phyloP scores from a whole-genome alignment of 805 yeast genomes.

The Cyberlindnera subsufficiens region DNA sequence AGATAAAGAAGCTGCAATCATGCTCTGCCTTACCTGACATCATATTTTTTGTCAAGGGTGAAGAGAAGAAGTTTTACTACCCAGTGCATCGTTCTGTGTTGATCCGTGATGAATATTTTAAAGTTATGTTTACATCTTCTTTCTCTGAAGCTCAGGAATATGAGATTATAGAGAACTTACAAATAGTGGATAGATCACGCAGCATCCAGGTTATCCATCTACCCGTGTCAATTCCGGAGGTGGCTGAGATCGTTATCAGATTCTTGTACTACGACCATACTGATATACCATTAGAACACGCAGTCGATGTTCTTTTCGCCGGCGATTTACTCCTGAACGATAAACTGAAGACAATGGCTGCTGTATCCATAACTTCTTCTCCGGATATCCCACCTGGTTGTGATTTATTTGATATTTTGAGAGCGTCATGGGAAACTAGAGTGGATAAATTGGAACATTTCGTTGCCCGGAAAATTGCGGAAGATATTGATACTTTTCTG shows the following conservation, averaged over 20 bases:
- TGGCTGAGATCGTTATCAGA: slow-evolving; percentile 45
- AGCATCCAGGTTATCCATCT: slow-evolving; percentile 28
- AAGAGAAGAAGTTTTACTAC: slow-evolving; percentile 33
- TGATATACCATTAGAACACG: slow-evolving; percentile 40
- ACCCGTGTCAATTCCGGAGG: slow-evolving; percentile 25
- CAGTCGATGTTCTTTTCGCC: slow-evolving; percentile 50
- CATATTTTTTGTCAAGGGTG: slow-evolving; percentile 32
- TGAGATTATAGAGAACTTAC: slow-evolving; percentile 5
- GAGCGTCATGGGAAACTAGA: slow-evolving; percentile 64
- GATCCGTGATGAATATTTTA: slow-evolving; percentile 57
- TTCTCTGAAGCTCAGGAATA: slow-evolving; percentile 31
- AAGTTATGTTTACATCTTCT: slow-evolving; percentile 52
- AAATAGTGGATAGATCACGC: slow-evolving; percentile 8
- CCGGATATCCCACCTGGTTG: slow-evolving; percentile 23
- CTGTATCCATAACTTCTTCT: slow-evolving; percentile 33
- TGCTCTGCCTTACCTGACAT: slow-evolving; percentile 41
- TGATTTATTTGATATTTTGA: slow-evolving; percentile 49
- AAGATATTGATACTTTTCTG: slow-evolving; percentile 34
- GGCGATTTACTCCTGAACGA: slow-evolving; percentile 57
- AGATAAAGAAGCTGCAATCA: slow-evolving; percentile 9
- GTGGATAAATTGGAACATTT: slow-evolving; percentile 59
- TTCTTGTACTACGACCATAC: slow-evolving; percentile 59
- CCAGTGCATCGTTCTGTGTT: slow-evolving; percentile 64
- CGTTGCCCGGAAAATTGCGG: slow-evolving; percentile 54
- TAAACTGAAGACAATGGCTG: slow-evolving; percentile 59